Conservation (phyloP, 768 basidiomycete species). For the Phallus indusiatus region DNA sequence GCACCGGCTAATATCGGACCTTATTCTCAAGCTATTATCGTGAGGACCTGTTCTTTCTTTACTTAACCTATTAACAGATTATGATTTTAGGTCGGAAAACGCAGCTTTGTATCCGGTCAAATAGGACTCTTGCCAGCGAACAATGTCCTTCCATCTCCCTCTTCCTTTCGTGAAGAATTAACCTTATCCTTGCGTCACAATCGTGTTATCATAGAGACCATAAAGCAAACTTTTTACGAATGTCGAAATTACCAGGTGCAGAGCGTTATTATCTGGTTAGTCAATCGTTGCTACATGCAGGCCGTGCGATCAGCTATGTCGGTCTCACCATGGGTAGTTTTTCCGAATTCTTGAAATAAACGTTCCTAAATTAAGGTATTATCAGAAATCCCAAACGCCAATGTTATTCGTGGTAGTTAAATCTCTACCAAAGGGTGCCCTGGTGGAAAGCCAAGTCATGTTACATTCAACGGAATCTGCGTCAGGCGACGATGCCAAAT, state of each 20-base stretch:
- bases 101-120: slow-evolving; percentile 89
- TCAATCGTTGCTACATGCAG: slow-evolving; percentile 15
- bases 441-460: slow-evolving; percentile 68
- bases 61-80: neutral
- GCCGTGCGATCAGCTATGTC: neutral
- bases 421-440: slow-evolving; percentile 60
- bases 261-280: slow-evolving; percentile 67
- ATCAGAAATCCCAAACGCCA: slow-evolving; percentile 16
- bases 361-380: neutral
- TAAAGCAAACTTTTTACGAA: slow-evolving; percentile 44
- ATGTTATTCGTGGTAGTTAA: slow-evolving; percentile 55
- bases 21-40: slow-evolving; percentile 88
- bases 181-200: slow-evolving; percentile 79
- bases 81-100: slow-evolving; percentile 50
- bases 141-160: slow-evolving; percentile 55
- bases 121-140: slow-evolving; percentile 80
- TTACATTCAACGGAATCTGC: slow-evolving; percentile 55
- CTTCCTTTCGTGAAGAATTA: slow-evolving; percentile 50
- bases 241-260: slow-evolving; percentile 58
- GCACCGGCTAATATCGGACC: slow-evolving; percentile 99
- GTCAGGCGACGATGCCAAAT: neutral
- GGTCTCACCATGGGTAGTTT: neutral
- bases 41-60: slow-evolving; percentile 26
- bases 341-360: neutral
- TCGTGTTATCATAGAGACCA: slow-evolving; percentile 49